Evolutionary conservation across 2,329 filamentous ascomycete genomes (phyloP), one percentile per base, ranked within the genome.

Genomic region (Ascochyta viciae-villosae): DNA sequence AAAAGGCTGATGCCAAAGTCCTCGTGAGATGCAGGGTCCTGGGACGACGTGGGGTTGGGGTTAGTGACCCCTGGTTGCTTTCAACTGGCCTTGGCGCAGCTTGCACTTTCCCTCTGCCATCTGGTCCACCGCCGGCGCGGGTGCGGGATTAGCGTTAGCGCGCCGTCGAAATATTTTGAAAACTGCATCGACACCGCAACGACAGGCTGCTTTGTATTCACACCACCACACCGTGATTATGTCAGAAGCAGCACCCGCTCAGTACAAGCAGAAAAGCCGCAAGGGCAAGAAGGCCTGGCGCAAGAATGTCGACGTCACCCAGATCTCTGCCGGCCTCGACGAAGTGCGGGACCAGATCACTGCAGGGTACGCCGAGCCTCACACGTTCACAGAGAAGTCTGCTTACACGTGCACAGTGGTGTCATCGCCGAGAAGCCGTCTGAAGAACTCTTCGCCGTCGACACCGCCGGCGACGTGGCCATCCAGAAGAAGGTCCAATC

Each of bases 211-310:
- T 45, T 35, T 45, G 8, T n/a, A 26, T 16, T n/a, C 22, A 26
- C 29, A 5, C 40, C 23, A 31, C 23, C 33, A 44, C 38, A 44
- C 51, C 19, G 37, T 16, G 29, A 27, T 7, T 31, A 56, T 56
- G 53, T 47, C 61, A 23, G 67, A 65, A 12, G 78, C 82, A 33
- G 89, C 91, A 16, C 93, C 92, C 10, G 87, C 88, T 61, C 91
- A 96, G 65, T 87, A 89, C 78, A 92, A 86, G 62, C 95, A 99
- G 77, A 87, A 92, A 24, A 98, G 94, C 5, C 85, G 95, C 74
- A 99, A 99, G 76, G 95, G 96, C 68, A 98, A 98, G 80, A 98
- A 96, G 81, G 94, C 95, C 29, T 99, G 95, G 95, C 86, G 95
- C 73, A 99, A 98, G 77, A 96, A 99, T 79, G 92, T 99, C 76